phyloP scores from a whole-genome alignment of 1,139 yeast species.

The Yamadazyma dushanensis region DNA sequence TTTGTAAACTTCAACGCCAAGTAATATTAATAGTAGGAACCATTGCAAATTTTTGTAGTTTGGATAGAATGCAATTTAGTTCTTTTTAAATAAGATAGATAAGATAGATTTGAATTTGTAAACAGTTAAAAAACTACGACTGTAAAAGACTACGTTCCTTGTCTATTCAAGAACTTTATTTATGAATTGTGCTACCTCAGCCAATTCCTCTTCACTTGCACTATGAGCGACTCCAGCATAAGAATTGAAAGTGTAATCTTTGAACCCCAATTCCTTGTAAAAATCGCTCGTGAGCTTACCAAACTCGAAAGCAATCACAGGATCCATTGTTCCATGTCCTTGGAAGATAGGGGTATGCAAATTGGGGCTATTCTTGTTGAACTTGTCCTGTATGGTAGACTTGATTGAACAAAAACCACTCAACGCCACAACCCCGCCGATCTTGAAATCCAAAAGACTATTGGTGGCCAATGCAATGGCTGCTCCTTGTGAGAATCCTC shows the following conservation, averaged over 20 bases:
- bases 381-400: constrained; percentile 33
- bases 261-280: constrained; percentile 51
- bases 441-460: constrained; percentile 49
- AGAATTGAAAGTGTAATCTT: constrained; percentile 52
- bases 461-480: constrained; percentile 66
- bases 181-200: constrained; percentile 38
- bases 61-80: no score
- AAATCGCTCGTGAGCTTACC: no score
- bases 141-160: no score
- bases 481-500: constrained; percentile 96
- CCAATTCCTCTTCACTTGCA: constrained; percentile 64
- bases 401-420: constrained; percentile 76
- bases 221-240: constrained; percentile 71
- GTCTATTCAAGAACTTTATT: constrained; percentile 4
- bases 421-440: constrained; percentile 77
- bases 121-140: no score
- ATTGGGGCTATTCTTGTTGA: constrained; percentile 34
- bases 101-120: no score
- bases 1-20: constrained; percentile 4
- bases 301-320: no score
- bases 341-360: constrained; percentile 75
- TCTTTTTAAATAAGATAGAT: no score
- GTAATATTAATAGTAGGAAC: no score
- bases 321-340: constrained; percentile 84
- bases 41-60: no score